Evolutionary conservation across 306 rosid species (phyloP), one percentile per base, ranked within the genome.

Genomic region (Calophaca sinica): DNA sequence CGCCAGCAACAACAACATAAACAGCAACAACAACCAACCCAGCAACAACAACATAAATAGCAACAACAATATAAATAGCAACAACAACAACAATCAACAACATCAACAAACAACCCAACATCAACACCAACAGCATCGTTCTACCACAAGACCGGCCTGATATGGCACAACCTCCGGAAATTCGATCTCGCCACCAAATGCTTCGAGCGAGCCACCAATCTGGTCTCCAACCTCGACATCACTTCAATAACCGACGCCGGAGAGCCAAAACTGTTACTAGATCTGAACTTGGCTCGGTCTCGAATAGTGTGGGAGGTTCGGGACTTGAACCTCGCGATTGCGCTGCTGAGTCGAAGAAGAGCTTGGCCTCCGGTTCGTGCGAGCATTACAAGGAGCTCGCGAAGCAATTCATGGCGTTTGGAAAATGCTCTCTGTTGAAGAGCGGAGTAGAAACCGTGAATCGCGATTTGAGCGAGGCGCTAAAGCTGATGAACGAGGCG

Each of bases 401-500:
- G 2, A 83, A 78, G 70, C 93, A 87, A 82, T 94, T 76, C 79
- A 73, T 88, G 80, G 60, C 49, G 68, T 87, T 91, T 12, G 97
- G 98, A 2, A 91, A 88, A 75, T 50, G 81, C 35, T 61, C 84
- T 29, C 49, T 94, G 33, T 80, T 91, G 49, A 87, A 58, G 2
- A 63, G 44, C 51, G 26, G 4, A 3, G 69, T 15, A 15, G 69
- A 63, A 9, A 3, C 54, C 1, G 39, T 5, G 11, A 36, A 68
- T 48, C 75, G 79, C 5, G 65, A 64, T 68, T 67, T 86, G 52
- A 53, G 79, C 41, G 96, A 91, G 55, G 90, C 96, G 63, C 73
- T 94, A 63, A 94, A 85, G 83, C 85, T 94, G 61, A 82, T 94
- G 96, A 90, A 87, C 80, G 97, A 94, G 79, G 96, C 96, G 45